Conservation (phyloP, 306 rosid genomes). For the Oemleria cerasiformis region DNA sequence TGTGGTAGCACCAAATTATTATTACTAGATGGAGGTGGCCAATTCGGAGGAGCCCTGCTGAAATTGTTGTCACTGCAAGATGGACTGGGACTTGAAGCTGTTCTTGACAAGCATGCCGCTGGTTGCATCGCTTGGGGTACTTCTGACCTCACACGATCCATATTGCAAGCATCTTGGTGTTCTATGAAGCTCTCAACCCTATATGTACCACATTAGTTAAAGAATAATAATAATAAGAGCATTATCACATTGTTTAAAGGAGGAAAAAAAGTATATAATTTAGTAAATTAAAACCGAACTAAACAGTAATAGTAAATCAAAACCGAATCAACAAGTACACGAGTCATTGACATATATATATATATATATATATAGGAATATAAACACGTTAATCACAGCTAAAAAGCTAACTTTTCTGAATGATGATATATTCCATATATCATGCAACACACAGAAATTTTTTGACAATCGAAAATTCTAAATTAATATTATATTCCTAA, state of each 20-base stretch:
- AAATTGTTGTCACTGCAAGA: slow-evolving; percentile 77
- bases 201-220: no score
- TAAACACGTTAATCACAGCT: slow-evolving; percentile 14
- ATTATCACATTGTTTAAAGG: no score
- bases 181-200: slow-evolving; percentile 99
- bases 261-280: no score
- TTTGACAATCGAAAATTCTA: background rate
- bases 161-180: slow-evolving; percentile 95
- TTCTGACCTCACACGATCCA: slow-evolving; percentile 65
- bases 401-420: background rate
- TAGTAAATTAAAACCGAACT: no score
- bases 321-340: no score
- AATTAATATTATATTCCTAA: no score
- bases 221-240: no score
- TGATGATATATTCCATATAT: slow-evolving; percentile 1
- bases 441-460: background rate
- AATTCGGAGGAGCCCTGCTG: slow-evolving; percentile 41
- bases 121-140: slow-evolving; percentile 46
- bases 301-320: no score
- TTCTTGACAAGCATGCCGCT: slow-evolving; percentile 70
- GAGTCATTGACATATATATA: background rate
- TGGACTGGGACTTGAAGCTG: slow-evolving; percentile 97
- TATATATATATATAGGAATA: background rate
- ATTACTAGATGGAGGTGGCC: slow-evolving; percentile 30
- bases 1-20: slow-evolving; percentile 6